phyloP scores from a whole-genome alignment of 1,139 yeast species.

The Blastobotrys raffinosifermentans region DNA sequence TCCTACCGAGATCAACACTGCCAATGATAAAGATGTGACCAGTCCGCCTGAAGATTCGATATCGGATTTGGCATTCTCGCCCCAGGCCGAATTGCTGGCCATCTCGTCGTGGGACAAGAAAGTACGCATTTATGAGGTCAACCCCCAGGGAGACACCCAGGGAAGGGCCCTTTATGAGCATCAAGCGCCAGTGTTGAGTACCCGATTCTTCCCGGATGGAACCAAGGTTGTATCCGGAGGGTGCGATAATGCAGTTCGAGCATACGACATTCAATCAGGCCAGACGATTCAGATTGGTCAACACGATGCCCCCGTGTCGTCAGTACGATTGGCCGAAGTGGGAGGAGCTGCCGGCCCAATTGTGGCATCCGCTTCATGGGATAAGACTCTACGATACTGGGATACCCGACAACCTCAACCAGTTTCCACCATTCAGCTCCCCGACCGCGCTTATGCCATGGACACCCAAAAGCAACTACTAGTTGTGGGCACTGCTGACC shows the following conservation, averaged over 20 bases:
- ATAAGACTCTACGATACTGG: conserved; percentile 90
- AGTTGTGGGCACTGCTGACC: conserved; percentile 90
- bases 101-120: conserved; percentile 95
- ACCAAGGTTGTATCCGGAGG: conserved; percentile 87
- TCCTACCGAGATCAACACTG: conserved; percentile 60
- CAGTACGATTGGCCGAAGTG: conserved; percentile 72
- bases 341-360: conserved; percentile 60
- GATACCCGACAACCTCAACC: conserved; percentile 86
- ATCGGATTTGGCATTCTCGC: conserved; percentile 83
- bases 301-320: conserved; percentile 76
- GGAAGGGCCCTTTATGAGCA: conserved; percentile 91
- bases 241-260: conserved; percentile 80
- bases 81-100: conserved; percentile 76
- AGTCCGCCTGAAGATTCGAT: conserved; percentile 92
- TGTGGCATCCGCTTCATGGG: conserved; percentile 95
- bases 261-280: conserved; percentile 77
- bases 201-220: conserved; percentile 85
- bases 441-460: conserved; percentile 90
- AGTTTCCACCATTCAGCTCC: conserved; percentile 70
- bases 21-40: conserved; percentile 68
- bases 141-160: conserved; percentile 56
- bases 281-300: conserved; percentile 80
- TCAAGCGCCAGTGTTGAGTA: conserved; percentile 77
- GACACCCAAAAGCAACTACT: conserved; percentile 73
- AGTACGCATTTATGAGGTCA: conserved; percentile 86